phyloP scores from a whole-genome alignment of 2,329 filamentous ascomycete genomes.

The Fusarium devonianum region DNA sequence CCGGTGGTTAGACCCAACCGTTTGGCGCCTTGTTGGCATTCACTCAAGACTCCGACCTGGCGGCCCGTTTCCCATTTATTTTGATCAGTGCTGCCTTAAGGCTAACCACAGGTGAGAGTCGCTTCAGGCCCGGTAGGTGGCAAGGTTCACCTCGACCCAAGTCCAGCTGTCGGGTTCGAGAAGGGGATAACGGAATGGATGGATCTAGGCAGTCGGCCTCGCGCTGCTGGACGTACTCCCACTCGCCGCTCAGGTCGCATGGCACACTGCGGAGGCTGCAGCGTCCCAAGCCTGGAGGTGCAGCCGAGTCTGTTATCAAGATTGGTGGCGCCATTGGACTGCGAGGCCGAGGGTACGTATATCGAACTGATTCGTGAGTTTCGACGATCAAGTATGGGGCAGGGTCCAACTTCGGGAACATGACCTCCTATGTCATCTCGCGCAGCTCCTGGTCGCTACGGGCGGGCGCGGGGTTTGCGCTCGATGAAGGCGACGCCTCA shows the following conservation, averaged over 20 bases:
- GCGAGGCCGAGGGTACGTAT: slow-evolving; percentile 12
- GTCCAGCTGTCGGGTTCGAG: neutral
- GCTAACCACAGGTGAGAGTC: neutral
- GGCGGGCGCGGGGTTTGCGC: slow-evolving; percentile 25
- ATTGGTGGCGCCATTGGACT: slow-evolving; percentile 6
- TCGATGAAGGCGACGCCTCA: slow-evolving; percentile 36
- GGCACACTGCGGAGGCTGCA: slow-evolving; percentile 19
- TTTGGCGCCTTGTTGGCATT: neutral
- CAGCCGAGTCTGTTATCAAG: slow-evolving; percentile 6
- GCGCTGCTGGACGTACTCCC: slow-evolving; percentile 28
- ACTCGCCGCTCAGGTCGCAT: slow-evolving; percentile 22
- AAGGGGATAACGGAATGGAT: neutral
- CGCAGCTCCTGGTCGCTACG: slow-evolving; percentile 53
- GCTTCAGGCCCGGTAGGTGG: neutral
- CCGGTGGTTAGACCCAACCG: neutral
- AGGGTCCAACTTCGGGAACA: slow-evolving; percentile 44
- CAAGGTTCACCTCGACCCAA: neutral
- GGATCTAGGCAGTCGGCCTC: slow-evolving; percentile 3
- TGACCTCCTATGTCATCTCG: slow-evolving; percentile 57
- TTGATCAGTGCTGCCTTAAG: neutral
- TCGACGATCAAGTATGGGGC: slow-evolving; percentile 46
- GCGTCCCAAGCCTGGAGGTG: slow-evolving; percentile 1
- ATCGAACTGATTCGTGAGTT: slow-evolving; percentile 40
- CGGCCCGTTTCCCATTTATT: slow-evolving; percentile 2
- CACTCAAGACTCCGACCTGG: slow-evolving; percentile 3